These are phyloP conservation scores for Cytospora mali DNA, from an alignment of 2,329 filamentous ascomycete species.

Conservation along the genomic window DNA sequence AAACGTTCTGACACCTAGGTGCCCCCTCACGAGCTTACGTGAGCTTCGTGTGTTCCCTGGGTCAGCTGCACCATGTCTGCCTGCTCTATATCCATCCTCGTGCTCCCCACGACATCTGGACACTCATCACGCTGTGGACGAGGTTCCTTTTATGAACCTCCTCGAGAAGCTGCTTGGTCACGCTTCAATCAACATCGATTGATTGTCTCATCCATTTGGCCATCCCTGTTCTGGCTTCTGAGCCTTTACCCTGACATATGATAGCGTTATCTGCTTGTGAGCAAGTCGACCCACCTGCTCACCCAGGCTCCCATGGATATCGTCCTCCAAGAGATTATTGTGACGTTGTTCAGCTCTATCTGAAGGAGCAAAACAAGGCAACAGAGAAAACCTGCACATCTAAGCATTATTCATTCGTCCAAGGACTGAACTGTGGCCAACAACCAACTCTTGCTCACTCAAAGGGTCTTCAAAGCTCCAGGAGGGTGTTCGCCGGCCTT, in stretches of 20 bases:
- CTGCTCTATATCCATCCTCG: constrained; percentile 20
- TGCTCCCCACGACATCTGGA: constrained; percentile 14
- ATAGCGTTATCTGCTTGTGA: neutral
- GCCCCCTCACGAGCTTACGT: neutral
- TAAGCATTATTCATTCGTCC: neutral
- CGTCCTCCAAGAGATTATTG: neutral
- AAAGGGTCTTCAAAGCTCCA: too few relatives aligned
- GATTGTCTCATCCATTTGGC: constrained; percentile 11
- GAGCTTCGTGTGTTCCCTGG: neutral
- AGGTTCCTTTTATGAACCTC: neutral
- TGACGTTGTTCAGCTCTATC: neutral
- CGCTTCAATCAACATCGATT: neutral
- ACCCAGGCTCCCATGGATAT: neutral
- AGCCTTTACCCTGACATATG: neutral
- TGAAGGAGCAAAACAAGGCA: neutral
- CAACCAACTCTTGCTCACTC: neutral
- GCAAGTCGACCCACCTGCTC: neutral
- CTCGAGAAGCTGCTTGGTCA: constrained; percentile 5
- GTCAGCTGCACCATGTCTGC: constrained; percentile 25
- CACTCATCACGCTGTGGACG: constrained; percentile 20
- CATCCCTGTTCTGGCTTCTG: constrained; percentile 2
- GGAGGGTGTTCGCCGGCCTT: neutral
- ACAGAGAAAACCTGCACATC: neutral
- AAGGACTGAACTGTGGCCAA: neutral
- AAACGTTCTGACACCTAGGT: too few relatives aligned